These are phyloP conservation scores for Epichloe hybrida DNA, from an alignment of 2,329 filamentous ascomycete species.

Conservation along the genomic window DNA sequence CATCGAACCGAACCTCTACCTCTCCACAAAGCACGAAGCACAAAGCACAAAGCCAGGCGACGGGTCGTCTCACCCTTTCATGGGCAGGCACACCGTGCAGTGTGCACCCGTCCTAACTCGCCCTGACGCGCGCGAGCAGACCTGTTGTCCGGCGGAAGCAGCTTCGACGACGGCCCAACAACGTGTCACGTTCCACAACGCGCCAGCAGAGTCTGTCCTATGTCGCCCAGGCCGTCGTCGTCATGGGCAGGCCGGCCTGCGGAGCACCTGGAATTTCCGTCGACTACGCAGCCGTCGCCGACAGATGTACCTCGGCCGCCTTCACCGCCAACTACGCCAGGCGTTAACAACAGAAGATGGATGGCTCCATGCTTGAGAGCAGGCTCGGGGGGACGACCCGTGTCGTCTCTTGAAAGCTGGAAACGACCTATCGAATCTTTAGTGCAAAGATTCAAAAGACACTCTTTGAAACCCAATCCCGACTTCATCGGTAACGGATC, in stretches of 20 bases:
- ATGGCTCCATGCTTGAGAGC: background rate
- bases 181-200: background rate
- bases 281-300: background rate
- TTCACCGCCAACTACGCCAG: background rate
- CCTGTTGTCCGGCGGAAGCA: background rate
- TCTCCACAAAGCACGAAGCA: background rate
- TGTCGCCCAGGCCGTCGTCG: background rate
- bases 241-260: background rate
- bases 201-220: background rate
- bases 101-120: background rate
- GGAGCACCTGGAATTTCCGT: background rate
- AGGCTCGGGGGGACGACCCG: too few relatives aligned
- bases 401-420: background rate
- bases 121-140: background rate
- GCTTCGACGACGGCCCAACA: background rate
- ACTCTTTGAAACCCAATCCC: background rate
- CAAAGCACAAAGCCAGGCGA: background rate
- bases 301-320: background rate
- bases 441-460: constrained; percentile 1
- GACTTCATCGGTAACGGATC: background rate
- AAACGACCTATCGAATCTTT: constrained; percentile 6
- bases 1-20: background rate
- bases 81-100: background rate
- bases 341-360: background rate
- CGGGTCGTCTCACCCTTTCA: background rate